Percentiles rank a stretch among this genome's conserved stretches.
Evolutionary conservation across 208 protist species (phyloP).

Genomic region (Spongospora subterranea): DNA sequence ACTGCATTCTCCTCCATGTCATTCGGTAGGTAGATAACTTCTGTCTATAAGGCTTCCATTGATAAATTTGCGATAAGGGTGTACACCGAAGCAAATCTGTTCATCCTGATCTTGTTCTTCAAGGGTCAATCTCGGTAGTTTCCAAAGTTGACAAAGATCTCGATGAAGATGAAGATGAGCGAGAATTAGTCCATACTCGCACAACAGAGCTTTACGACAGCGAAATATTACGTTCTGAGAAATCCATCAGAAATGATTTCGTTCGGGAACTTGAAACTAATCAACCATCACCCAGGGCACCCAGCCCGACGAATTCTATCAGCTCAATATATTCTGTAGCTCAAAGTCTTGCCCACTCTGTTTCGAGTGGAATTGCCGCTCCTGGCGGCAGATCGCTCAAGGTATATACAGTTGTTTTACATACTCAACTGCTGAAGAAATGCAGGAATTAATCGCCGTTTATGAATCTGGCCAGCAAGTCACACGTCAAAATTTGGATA

Average conservation of each 20-base stretch:
- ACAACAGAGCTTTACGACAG: background rate
- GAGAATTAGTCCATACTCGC: background rate
- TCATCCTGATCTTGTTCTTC: background rate
- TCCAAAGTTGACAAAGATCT: background rate
- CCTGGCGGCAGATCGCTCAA: conserved; percentile 41
- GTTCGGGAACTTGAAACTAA: background rate
- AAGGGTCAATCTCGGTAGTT: background rate
- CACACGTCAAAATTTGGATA: background rate
- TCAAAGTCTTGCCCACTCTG: conserved; percentile 30
- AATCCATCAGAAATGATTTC: background rate
- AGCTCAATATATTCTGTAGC: conserved; percentile 23
- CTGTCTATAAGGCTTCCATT: background rate
- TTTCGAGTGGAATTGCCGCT: conserved; percentile 12
- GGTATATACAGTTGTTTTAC: conserved; percentile 29
- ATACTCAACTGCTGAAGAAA: background rate
- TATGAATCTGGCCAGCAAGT: conserved; percentile 2
- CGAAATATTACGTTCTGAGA: background rate
- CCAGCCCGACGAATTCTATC: conserved; percentile 1
- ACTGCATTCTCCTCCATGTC: background rate
- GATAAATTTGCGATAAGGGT: background rate
- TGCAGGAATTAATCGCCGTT: conserved; percentile 55
- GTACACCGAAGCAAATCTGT: background rate
- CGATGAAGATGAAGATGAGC: background rate
- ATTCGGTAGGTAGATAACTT: background rate
- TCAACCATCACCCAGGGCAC: background rate